phyloP scores from a whole-genome alignment of 1,284 basidiomycete species.

The Puccinia novopanici region DNA sequence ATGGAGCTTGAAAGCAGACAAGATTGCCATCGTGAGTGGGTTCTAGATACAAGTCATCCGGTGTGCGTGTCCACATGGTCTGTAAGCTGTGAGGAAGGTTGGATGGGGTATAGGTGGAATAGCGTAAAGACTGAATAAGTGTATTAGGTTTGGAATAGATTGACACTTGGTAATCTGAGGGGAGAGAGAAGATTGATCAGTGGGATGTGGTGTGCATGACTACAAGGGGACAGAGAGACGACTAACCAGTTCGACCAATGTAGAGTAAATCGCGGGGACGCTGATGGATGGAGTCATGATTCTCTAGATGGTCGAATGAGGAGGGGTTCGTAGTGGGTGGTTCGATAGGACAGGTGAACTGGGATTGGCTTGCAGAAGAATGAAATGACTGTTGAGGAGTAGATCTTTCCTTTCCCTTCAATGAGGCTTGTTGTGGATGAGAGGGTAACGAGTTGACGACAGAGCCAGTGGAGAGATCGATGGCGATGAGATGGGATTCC shows the following conservation, averaged over 20 bases:
- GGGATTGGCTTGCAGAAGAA: conserved; percentile 68
- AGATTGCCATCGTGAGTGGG: conserved; percentile 74
- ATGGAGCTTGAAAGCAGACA: conserved; percentile 68
- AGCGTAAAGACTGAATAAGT: conserved; percentile 73
- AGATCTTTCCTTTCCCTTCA: conserved; percentile 70
- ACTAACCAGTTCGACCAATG: conserved; percentile 77
- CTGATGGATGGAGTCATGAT: conserved; percentile 51
- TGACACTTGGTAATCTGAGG: conserved; percentile 59
- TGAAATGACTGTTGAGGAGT: conserved; percentile 61
- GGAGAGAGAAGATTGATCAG: conserved; percentile 7
- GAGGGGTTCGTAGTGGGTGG: conserved; percentile 17
- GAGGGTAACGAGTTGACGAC: conserved; percentile 61
- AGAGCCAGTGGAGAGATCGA: conserved; percentile 78
- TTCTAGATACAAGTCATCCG: conserved; percentile 75
- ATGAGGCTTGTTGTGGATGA: conserved; percentile 2
- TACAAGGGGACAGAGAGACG: background rate
- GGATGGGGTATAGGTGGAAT: conserved; percentile 68
- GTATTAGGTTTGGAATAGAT: conserved; percentile 57
- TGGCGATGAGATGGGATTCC: conserved; percentile 74
- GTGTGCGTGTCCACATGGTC: conserved; percentile 68
- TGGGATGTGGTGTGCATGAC: background rate
- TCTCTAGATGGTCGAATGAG: conserved; percentile 52
- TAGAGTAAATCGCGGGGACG: conserved; percentile 64
- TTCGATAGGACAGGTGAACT: conserved; percentile 18
- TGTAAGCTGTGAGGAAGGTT: conserved; percentile 61